Base-by-base conservation (phyloP, 2,329 filamentous ascomycete genomes). In the Fusarium setosum region DNA sequence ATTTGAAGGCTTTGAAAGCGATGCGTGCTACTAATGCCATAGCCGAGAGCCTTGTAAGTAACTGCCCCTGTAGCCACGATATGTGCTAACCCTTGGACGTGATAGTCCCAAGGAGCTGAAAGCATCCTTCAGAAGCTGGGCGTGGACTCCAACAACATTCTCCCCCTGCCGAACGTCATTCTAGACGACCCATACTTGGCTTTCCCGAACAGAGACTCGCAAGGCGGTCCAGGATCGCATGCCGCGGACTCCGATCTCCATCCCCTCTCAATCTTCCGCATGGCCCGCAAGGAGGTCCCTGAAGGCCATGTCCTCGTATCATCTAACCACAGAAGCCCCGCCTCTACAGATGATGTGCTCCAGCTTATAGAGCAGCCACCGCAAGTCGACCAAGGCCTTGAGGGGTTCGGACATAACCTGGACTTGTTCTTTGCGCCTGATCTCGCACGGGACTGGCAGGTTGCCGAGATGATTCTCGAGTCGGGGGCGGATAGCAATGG, bases 41-140 rank as follows among this genome's bases (percentile, higher is more conserved):
- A 40, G 62, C 62, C 5, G 55, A 65, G 11, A 56, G 47, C 13
- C 56, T 65, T 5, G 62, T 65, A 26, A 53, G 62, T 60, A 13
- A n/a, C 1, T 3, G 6, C 5, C 3, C 4, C 12, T 6, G 26
- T 17, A 3, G 26, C 15, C 40, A 2, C 7, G 1, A 12, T 5
- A 9, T 11, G 6, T 38, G 11, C 50, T 55, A 26, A 63, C 11
- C 1, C 5, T 32, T 11, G 11, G 8, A 15, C 12, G 20, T 17
- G 13, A 24, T 32, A 65, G 61, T 49, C 50, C n/a, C 40, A 37
- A 5, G 59, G 55, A 21, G 59, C 62, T 6, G 59, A 63, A 35
- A 52, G 24, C 23, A 63, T 65, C 41, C 48, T 65, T 13, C 51
- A 56, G 37, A 65, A 60, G 41, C 32, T 65, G 9, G 59, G 62